Conservation (phyloP, 2,329 filamentous ascomycete genomes). For the Sclerotinia subarctica region DNA sequence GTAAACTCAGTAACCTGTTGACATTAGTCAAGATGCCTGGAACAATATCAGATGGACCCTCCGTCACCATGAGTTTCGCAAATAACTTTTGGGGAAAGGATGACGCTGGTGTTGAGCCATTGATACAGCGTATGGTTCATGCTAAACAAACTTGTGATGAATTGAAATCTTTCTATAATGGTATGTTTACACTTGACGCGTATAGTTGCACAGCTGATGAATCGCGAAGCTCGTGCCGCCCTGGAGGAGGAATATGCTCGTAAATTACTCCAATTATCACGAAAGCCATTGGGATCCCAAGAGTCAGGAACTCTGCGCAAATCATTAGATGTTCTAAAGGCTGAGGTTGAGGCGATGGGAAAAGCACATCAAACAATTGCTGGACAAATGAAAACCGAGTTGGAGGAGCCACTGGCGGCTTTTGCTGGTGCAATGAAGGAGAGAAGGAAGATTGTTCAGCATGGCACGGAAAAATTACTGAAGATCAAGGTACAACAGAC, state of each 20-base stretch:
- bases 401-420: constrained; percentile 88
- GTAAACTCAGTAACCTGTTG: not conserved
- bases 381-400: constrained; percentile 89
- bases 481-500: constrained; percentile 95
- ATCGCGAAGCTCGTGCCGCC: constrained; percentile 68
- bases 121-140: constrained; percentile 90
- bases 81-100: constrained; percentile 99
- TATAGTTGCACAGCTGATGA: constrained; percentile 1
- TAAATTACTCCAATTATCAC: constrained; percentile 79
- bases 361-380: constrained; percentile 92
- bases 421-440: constrained; percentile 97
- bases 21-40: constrained; percentile 34
- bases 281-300: constrained; percentile 84
- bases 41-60: constrained; percentile 39
- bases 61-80: constrained; percentile 56
- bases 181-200: constrained; percentile 47
- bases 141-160: constrained; percentile 96
- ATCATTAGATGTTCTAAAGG: constrained; percentile 83
- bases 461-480: constrained; percentile 87
- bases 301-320: constrained; percentile 79
- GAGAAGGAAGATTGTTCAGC: constrained; percentile 91
- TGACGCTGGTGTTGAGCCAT: constrained; percentile 87
- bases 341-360: constrained; percentile 87
- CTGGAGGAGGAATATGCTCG: constrained; percentile 96
- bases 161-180: constrained; percentile 82